Percentiles rank a stretch among this genome's conserved stretches.
Conservation (phyloP, 768 basidiomycete species). For the Lactarius hatsudake region DNA sequence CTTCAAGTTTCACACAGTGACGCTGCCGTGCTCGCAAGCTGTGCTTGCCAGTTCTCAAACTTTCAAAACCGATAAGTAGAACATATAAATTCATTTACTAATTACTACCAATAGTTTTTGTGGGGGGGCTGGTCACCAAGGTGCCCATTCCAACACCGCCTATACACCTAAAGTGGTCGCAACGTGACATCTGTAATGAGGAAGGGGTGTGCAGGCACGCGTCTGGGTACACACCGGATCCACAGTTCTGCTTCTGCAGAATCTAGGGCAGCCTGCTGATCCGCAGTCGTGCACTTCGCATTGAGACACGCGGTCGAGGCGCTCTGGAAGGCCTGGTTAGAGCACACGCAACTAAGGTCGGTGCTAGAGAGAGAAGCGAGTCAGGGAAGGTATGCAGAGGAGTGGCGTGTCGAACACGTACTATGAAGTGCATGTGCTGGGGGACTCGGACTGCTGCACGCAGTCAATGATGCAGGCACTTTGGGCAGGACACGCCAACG, state of each 20-base stretch:
- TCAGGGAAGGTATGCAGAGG: not conserved
- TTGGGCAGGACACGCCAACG: conserved; percentile 5
- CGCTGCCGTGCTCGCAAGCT: too few relatives aligned
- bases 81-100: too few relatives aligned
- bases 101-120: too few relatives aligned
- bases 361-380: conserved; percentile 32
- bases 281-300: conserved; percentile 35
- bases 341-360: conserved; percentile 41
- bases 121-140: too few relatives aligned
- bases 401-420: not conserved
- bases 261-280: conserved; percentile 31
- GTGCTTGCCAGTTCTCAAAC: too few relatives aligned
- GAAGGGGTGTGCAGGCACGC: not conserved
- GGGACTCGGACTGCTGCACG: not conserved
- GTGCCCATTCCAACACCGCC: too few relatives aligned
- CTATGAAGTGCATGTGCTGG: not conserved
- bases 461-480: not conserved
- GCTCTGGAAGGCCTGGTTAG: conserved; percentile 37
- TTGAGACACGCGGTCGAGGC: conserved; percentile 36
- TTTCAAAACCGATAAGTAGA: too few relatives aligned
- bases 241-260: conserved; percentile 38
- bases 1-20: too few relatives aligned
- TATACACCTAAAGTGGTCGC: too few relatives aligned
- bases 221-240: conserved; percentile 14
- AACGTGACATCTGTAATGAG: too few relatives aligned